phyloP scores from a whole-genome alignment of 73 alveolate species.

The Diophrys appendiculata region DNA sequence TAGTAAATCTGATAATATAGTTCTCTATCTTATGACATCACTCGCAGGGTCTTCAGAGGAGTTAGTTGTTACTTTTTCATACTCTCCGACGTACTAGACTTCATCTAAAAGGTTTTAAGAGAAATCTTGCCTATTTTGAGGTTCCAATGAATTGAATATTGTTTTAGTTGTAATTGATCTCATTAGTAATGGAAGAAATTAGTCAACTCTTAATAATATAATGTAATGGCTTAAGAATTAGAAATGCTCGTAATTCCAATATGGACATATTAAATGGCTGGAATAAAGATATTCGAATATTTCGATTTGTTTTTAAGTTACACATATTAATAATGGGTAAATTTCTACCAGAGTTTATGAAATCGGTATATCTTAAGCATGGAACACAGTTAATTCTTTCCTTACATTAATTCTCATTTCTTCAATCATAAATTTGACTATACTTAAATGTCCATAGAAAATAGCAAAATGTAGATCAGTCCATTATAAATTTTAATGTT shows the following conservation, averaged over 20 bases:
- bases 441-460: not conserved
- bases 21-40: not conserved
- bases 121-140: not conserved
- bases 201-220: too few species aligned
- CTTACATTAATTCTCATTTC: not conserved
- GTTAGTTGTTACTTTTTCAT: too few species aligned
- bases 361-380: not conserved
- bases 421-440: not conserved
- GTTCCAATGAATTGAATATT: not conserved
- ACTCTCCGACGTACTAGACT: not conserved
- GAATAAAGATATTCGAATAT: not conserved
- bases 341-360: not conserved
- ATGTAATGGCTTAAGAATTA: not conserved
- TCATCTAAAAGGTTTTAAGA: not conserved
- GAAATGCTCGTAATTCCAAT: not conserved
- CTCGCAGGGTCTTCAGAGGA: not conserved
- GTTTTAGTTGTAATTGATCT: not conserved
- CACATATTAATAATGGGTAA: not conserved
- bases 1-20: not conserved
- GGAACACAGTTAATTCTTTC: not conserved
- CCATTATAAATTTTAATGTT: not conserved
- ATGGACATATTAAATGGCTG: not conserved
- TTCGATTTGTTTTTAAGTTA: not conserved
- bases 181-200: not conserved
- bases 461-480: not conserved